phyloP scores from a whole-genome alignment of 2,329 filamentous ascomycete species.

The Trichoderma pleuroti region DNA sequence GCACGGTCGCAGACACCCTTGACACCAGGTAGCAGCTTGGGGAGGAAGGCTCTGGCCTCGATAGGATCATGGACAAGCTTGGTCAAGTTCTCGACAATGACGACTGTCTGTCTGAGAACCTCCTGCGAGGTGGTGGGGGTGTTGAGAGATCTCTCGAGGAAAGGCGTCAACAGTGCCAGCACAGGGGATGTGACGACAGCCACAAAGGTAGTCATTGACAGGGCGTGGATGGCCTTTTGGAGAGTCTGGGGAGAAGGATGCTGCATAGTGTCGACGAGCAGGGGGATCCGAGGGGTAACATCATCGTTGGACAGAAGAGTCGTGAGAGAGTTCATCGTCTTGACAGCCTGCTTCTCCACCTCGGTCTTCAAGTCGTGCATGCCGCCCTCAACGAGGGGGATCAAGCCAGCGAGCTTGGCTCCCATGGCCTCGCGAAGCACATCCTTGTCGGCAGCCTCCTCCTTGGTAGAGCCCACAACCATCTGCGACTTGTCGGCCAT shows the following conservation, averaged over 20 bases:
- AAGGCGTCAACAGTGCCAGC: constrained; percentile 86
- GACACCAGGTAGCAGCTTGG: constrained; percentile 90
- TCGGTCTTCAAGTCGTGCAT: constrained; percentile 97
- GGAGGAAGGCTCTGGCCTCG: constrained; percentile 90
- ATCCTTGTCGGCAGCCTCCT: constrained; percentile 85
- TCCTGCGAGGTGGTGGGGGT: constrained; percentile 88
- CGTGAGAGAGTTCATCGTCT: constrained; percentile 88
- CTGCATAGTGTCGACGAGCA: constrained; percentile 92
- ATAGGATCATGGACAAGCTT: constrained; percentile 95
- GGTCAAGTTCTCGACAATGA: constrained; percentile 96
- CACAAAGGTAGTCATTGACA: constrained; percentile 98
- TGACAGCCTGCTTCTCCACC: constrained; percentile 81
- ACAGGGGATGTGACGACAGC: constrained; percentile 94
- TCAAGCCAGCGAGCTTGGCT: constrained; percentile 76
- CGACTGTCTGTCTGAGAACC: constrained; percentile 89
- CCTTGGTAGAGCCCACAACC: constrained; percentile 70
- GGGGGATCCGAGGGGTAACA: constrained; percentile 84
- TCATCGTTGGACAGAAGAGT: constrained; percentile 94
- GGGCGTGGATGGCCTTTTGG: constrained; percentile 92
- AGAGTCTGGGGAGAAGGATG: constrained; percentile 83
- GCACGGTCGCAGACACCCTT: constrained; percentile 83
- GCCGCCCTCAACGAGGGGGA: constrained; percentile 83
- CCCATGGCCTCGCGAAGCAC: constrained; percentile 88
- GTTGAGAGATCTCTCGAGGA: constrained; percentile 91
- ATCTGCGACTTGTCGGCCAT: constrained; percentile 96